Percentiles rank a stretch among this genome's conserved stretches.
phyloP scores from a whole-genome alignment of 2,329 filamentous ascomycete species.

The Penicillium corylophilum region DNA sequence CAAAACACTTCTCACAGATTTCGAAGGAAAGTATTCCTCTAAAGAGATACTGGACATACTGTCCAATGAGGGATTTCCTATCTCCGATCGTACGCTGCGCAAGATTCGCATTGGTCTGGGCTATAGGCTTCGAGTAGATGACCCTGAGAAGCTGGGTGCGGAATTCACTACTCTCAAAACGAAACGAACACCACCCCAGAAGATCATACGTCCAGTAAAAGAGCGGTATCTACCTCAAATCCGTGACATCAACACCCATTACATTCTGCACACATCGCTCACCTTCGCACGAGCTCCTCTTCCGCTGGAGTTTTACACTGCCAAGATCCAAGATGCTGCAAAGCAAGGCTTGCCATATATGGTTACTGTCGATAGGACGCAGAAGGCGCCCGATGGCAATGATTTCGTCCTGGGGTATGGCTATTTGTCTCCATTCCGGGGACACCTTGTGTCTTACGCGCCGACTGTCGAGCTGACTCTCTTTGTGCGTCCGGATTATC shows the following conservation, averaged over 20 bases:
- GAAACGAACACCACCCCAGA: constrained; percentile 3
- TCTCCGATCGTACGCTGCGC: neutral
- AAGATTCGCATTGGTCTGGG: neutral
- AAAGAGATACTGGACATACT: neutral
- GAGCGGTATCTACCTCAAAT: constrained; percentile 36
- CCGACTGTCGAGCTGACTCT: constrained; percentile 43
- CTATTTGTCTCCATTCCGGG: constrained; percentile 38
- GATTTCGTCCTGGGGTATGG: constrained; percentile 34
- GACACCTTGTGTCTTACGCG: constrained; percentile 37
- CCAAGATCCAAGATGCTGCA: constrained; percentile 27
- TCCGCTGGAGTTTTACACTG: constrained; percentile 26
- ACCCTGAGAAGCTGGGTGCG: neutral
- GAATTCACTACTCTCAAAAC: neutral
- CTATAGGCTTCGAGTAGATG: neutral
- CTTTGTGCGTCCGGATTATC: constrained; percentile 39
- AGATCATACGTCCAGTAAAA: constrained; percentile 32
- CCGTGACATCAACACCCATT: constrained; percentile 37
- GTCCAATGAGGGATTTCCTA: neutral
- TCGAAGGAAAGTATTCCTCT: neutral
- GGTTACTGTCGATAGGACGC: constrained; percentile 30
- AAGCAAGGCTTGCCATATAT: constrained; percentile 13
- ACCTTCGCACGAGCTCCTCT: constrained; percentile 35
- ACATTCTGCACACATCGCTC: constrained; percentile 39
- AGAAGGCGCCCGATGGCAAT: constrained; percentile 1
- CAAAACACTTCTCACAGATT: neutral